Percentiles rank a stretch among this genome's conserved stretches.
Conservation (phyloP, 2,329 filamentous ascomycete species). For the Colletotrichum ledebouriae region DNA sequence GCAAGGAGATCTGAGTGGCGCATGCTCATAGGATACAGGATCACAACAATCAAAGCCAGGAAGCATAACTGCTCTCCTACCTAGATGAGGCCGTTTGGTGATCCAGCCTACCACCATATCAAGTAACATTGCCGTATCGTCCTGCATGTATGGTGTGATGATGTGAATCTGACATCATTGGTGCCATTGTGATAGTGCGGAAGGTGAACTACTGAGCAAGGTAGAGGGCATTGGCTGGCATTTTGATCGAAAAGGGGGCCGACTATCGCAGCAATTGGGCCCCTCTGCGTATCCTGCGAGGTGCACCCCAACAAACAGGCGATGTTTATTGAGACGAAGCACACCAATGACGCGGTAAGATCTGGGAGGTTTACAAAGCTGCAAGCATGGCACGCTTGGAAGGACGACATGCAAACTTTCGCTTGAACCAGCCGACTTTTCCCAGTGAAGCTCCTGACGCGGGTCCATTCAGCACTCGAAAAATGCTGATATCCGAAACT, state of each 20-base stretch:
- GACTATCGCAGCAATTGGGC: too few relatives aligned
- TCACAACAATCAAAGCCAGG: background rate
- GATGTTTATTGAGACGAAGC: background rate
- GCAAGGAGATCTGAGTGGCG: constrained; percentile 72
- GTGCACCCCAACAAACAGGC: background rate
- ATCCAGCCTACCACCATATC: too few relatives aligned
- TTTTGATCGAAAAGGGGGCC: too few relatives aligned
- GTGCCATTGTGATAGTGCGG: background rate
- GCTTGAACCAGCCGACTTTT: background rate
- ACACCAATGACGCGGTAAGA: background rate
- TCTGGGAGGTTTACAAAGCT: background rate
- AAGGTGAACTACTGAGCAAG: too few relatives aligned
- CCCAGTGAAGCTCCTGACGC: background rate
- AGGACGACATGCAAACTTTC: background rate
- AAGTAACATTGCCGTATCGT: too few relatives aligned
- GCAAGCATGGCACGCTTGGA: background rate
- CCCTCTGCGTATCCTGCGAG: background rate
- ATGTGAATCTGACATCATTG: too few relatives aligned
- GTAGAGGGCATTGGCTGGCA: too few relatives aligned
- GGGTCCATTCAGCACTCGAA: background rate
- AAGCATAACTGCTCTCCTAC: background rate
- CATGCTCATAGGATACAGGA: background rate
- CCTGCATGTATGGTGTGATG: too few relatives aligned
- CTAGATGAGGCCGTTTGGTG: too few relatives aligned
- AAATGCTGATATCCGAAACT: background rate